These are phyloP conservation scores for Begonia fuchsioides DNA, from an alignment of 306 rosid species.

Conservation along the genomic window DNA sequence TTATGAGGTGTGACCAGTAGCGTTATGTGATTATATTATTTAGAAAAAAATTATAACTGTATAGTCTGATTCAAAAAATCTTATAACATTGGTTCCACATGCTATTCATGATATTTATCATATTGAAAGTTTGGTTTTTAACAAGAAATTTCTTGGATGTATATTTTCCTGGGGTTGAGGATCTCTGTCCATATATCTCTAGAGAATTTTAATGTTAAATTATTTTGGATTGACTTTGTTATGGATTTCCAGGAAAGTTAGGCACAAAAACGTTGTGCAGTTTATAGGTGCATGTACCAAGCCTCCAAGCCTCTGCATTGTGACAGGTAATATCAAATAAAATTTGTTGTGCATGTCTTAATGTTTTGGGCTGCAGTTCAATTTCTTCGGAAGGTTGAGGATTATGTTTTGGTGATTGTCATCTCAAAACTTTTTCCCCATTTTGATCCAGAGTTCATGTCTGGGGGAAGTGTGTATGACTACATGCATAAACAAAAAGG, in stretches of 20 bases:
- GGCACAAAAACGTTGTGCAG: conserved; percentile 97
- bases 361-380: too few relatives aligned
- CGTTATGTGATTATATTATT: neutral
- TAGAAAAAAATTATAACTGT: too few relatives aligned
- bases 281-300: conserved; percentile 99
- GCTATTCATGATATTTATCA: too few relatives aligned
- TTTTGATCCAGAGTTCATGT: conserved; percentile 64
- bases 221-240: conserved; percentile 10
- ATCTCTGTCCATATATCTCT: neutral
- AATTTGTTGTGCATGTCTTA: neutral
- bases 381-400: too few relatives aligned
- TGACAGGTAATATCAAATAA: conserved; percentile 52
- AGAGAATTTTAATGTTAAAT: neutral
- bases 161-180: neutral
- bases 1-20: conserved; percentile 58
- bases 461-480: conserved; percentile 98
- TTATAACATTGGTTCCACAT: too few relatives aligned
- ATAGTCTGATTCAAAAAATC: too few relatives aligned
- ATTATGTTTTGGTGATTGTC: neutral
- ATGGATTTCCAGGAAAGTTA: conserved; percentile 74
- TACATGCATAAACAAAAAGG: conserved; percentile 89
- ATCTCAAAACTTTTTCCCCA: conserved; percentile 5
- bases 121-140: neutral
- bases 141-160: neutral
- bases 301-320: conserved; percentile 74